These are phyloP conservation scores for Eucalyptus sideroxylon DNA, from an alignment of 345 rosid genomes.

Conservation along the genomic window DNA sequence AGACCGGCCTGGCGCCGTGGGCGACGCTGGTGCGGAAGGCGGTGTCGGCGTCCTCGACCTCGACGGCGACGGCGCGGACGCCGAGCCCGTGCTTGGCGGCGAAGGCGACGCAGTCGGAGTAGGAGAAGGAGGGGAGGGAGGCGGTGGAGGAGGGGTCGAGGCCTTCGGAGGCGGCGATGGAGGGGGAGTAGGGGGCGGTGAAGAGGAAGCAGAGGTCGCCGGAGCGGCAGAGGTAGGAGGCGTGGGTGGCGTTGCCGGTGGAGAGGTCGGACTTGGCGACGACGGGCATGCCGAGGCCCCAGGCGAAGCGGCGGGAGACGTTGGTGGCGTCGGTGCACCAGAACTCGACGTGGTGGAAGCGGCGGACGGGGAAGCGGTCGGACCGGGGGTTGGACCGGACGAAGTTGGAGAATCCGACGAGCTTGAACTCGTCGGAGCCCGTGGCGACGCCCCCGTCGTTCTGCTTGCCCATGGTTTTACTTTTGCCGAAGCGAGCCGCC, in stretches of 20 bases:
- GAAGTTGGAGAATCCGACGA: constrained; percentile 66
- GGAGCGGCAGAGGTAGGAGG: constrained; percentile 77
- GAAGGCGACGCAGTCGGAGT: constrained; percentile 56
- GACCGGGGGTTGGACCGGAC: constrained; percentile 56
- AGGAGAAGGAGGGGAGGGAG: constrained; percentile 37
- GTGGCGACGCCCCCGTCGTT: neutral
- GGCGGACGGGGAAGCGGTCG: constrained; percentile 53
- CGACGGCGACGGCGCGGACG: constrained; percentile 57
- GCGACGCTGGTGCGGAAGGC: constrained; percentile 52
- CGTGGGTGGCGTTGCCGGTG: constrained; percentile 76
- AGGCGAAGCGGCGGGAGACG: constrained; percentile 68
- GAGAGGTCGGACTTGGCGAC: constrained; percentile 86
- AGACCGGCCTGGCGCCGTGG: constrained; percentile 49
- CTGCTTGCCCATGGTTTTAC: neutral
- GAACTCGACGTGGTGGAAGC: constrained; percentile 88
- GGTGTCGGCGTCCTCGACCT: constrained; percentile 65
- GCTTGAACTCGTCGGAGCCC: constrained; percentile 20
- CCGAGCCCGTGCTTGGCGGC: constrained; percentile 63
- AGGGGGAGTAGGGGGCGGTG: constrained; percentile 44
- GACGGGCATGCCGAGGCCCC: constrained; percentile 89
- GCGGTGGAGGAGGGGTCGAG: constrained; percentile 28
- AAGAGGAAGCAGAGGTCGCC: constrained; percentile 74
- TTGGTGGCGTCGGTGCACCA: constrained; percentile 92
- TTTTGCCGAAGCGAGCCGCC: neutral
- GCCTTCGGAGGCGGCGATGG: constrained; percentile 29